Percentiles rank a stretch among this genome's conserved stretches.
phyloP scores from a whole-genome alignment of 1,139 yeast genomes.

The Scheffersomyces parashehatae region DNA sequence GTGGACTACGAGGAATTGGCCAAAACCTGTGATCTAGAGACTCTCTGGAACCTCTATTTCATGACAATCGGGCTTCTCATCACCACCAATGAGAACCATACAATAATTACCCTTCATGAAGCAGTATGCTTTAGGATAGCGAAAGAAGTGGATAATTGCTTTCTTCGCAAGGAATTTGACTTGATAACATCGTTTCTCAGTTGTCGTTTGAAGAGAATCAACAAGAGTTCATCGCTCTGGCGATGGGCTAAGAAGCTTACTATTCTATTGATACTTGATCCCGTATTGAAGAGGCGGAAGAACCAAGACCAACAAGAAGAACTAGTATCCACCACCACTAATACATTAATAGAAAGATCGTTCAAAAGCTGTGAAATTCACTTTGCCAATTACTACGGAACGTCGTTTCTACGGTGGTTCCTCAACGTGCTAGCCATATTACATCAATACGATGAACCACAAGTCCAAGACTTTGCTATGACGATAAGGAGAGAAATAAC shows the following conservation, averaged over 20 bases:
- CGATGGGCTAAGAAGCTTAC: constrained; percentile 31
- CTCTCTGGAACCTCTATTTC: constrained; percentile 12
- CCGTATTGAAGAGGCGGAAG: constrained; percentile 1
- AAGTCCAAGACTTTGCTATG: not conserved
- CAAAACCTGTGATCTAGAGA: not conserved
- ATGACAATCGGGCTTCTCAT: constrained; percentile 37
- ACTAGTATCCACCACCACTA: constrained; percentile 1
- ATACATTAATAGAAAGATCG: constrained; percentile 17
- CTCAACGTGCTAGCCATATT: constrained; percentile 8
- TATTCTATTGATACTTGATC: constrained; percentile 15
- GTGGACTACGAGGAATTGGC: constrained; percentile 6
- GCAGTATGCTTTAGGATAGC: constrained; percentile 17
- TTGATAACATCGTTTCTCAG: constrained; percentile 31
- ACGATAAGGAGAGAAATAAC: constrained; percentile 2
- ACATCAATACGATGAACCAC: not conserved
- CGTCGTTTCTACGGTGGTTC: constrained; percentile 36
- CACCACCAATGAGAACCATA: constrained; percentile 46
- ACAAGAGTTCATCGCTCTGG: constrained; percentile 49
- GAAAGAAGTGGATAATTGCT: constrained; percentile 7
- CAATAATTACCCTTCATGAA: constrained; percentile 34
- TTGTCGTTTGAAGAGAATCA: constrained; percentile 37
- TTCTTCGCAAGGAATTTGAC: constrained; percentile 27
- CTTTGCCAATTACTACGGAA: constrained; percentile 45
- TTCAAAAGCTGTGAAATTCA: constrained; percentile 36
- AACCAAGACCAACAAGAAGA: not conserved